Conservation (phyloP, 345 rosid species). For the Eucalyptus viminalis region DNA sequence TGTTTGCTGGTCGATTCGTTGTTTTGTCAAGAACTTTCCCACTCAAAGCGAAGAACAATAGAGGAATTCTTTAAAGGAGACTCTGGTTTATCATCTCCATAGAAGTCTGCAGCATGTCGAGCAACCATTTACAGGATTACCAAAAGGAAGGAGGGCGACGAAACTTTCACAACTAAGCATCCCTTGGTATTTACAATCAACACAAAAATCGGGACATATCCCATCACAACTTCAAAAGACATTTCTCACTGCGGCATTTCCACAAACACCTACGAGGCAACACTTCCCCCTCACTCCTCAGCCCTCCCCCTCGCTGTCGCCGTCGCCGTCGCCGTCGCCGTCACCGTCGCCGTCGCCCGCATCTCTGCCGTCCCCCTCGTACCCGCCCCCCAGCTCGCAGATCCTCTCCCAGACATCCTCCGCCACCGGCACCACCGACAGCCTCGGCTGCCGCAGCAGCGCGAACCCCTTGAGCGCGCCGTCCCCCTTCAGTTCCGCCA, state of each 20-base stretch:
- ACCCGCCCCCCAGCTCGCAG: conserved; percentile 83
- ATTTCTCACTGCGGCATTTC: neutral
- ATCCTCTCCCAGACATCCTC: conserved; percentile 44
- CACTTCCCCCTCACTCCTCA: neutral
- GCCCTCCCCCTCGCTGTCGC: neutral
- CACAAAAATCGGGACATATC: neutral
- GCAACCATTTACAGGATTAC: neutral
- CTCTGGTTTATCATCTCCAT: neutral
- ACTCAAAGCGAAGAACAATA: neutral
- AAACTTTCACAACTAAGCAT: neutral
- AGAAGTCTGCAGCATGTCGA: neutral
- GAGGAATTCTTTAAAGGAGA: neutral
- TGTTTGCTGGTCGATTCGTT: neutral
- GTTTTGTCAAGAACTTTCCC: neutral
- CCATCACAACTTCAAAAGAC: neutral
- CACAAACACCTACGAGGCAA: neutral
- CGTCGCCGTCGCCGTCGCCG: neutral
- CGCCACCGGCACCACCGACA: conserved; percentile 77
- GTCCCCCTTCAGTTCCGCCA: conserved; percentile 70
- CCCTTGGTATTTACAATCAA: neutral
- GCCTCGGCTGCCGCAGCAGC: conserved; percentile 71
- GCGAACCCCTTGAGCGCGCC: conserved; percentile 49
- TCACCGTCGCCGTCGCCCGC: neutral
- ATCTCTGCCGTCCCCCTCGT: conserved; percentile 48
- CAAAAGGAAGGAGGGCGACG: neutral